These are phyloP conservation scores for Stemphylium vesicarium DNA, from an alignment of 2,329 filamentous ascomycete species.

Conservation along the genomic window DNA sequence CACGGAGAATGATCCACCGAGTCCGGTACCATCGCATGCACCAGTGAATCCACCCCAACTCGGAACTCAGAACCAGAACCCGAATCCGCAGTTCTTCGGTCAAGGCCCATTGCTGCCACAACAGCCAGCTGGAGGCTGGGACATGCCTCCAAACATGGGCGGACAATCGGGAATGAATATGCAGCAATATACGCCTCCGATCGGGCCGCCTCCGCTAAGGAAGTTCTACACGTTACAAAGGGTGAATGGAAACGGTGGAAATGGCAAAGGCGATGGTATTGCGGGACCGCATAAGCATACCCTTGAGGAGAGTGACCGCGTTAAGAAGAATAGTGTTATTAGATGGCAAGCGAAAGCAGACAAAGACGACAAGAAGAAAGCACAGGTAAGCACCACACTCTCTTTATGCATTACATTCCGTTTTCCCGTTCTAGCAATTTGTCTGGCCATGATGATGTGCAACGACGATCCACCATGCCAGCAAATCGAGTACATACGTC, in stretches of 20 bases:
- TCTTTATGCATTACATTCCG: neutral
- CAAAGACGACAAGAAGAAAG: constrained; percentile 67
- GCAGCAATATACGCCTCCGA: constrained; percentile 17
- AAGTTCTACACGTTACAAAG: constrained; percentile 73
- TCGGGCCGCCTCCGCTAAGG: constrained; percentile 14
- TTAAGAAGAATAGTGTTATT: constrained; percentile 81
- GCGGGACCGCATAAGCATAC: constrained; percentile 77
- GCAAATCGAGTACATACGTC: constrained; percentile 16
- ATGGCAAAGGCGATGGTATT: constrained; percentile 73
- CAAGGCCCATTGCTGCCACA: constrained; percentile 23
- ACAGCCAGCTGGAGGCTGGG: constrained; percentile 31
- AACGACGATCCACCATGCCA: constrained; percentile 4
- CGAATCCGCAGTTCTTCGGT: constrained; percentile 30
- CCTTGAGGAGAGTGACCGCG: constrained; percentile 74
- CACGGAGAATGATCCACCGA: constrained; percentile 15
- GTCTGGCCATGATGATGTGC: constrained; percentile 4
- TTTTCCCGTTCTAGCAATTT: constrained; percentile 4
- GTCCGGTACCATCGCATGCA: constrained; percentile 9
- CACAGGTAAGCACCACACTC: constrained; percentile 34
- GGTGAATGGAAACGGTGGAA: constrained; percentile 77
- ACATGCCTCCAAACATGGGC: constrained; percentile 26
- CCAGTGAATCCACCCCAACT: constrained; percentile 3
- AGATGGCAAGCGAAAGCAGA: constrained; percentile 68
- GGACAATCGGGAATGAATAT: constrained; percentile 23
- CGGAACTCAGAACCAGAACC: constrained; percentile 14